Percentiles rank a stretch among this genome's conserved stretches.
Evolutionary conservation across 148 eudicot genomes (phyloP).

Genomic region (Agrostemma githago): DNA sequence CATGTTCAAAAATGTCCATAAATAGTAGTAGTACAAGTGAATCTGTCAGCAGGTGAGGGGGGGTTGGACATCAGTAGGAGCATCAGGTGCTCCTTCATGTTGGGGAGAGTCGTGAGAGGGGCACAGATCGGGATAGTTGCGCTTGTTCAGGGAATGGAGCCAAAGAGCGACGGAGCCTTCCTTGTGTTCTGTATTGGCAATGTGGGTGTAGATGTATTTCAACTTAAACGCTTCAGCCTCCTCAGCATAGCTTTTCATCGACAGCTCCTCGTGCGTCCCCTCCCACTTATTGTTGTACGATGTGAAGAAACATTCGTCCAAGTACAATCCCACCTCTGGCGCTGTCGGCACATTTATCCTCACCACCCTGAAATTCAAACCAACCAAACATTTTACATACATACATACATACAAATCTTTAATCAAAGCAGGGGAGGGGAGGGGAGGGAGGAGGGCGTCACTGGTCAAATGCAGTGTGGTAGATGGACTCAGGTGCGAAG

Average conservation of each 20-base stretch:
- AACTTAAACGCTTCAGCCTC: conserved; percentile 82
- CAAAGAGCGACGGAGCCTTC: conserved; percentile 73
- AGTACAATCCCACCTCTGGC: conserved; percentile 87
- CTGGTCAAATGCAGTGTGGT: conserved; percentile 58
- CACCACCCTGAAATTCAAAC: conserved; percentile 46
- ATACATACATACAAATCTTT: neutral
- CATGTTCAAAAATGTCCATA: neutral
- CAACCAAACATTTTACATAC: neutral
- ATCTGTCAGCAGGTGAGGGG: neutral
- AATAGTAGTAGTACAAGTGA: neutral
- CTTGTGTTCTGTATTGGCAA: conserved; percentile 70
- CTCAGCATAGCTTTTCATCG: conserved; percentile 66
- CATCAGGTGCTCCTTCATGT: conserved; percentile 10
- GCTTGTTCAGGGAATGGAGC: conserved; percentile 80
- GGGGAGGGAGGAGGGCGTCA: conserved; percentile 30
- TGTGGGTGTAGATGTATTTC: conserved; percentile 70
- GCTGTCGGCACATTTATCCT: conserved; percentile 81
- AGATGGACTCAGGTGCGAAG: conserved; percentile 60
- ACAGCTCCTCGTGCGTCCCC: conserved; percentile 70
- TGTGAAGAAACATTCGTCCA: conserved; percentile 90
- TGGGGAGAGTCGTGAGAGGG: neutral
- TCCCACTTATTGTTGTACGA: conserved; percentile 78
- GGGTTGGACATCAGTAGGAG: neutral
- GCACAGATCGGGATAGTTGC: conserved; percentile 69
- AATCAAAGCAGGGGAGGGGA: neutral